These are phyloP conservation scores for Sugiyamaella smithiae DNA, from an alignment of 805 yeast species.

Conservation along the genomic window DNA sequence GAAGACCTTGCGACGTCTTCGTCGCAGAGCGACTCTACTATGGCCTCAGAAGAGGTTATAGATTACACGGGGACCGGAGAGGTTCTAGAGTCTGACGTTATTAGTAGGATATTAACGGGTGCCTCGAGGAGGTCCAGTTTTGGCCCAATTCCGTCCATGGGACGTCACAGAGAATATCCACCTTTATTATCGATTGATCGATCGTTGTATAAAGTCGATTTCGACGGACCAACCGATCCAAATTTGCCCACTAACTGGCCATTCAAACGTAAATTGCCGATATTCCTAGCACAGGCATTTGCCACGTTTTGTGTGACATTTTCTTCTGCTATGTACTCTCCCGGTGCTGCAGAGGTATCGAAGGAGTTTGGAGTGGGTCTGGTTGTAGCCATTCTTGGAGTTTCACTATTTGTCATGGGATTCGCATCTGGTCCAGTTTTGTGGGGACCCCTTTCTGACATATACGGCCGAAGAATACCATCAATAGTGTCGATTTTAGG, in stretches of 20 bases:
- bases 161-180: slow-evolving; percentile 16
- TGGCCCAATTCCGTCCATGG: slow-evolving; percentile 13
- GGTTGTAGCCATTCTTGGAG: slow-evolving; percentile 60
- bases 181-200: slow-evolving; percentile 12
- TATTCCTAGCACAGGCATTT: slow-evolving; percentile 35
- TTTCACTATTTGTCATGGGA: slow-evolving; percentile 74
- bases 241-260: slow-evolving; percentile 78
- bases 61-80: not conserved
- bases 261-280: slow-evolving; percentile 35
- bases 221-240: slow-evolving; percentile 77
- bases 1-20: not conserved
- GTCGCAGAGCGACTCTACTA: not conserved
- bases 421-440: slow-evolving; percentile 83
- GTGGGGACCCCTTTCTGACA: slow-evolving; percentile 76
- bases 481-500: slow-evolving; percentile 51
- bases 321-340: slow-evolving; percentile 71
- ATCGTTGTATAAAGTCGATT: slow-evolving; percentile 57
- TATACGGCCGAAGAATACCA: slow-evolving; percentile 66
- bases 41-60: not conserved
- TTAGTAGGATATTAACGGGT: slow-evolving; percentile 21
- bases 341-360: slow-evolving; percentile 48
- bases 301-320: slow-evolving; percentile 53
- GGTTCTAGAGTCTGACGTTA: slow-evolving; percentile 16
- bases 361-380: slow-evolving; percentile 52
- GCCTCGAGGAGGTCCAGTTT: slow-evolving; percentile 13